phyloP scores from a whole-genome alignment of 1,284 basidiomycete species.

The Anthracocystis setariae region DNA sequence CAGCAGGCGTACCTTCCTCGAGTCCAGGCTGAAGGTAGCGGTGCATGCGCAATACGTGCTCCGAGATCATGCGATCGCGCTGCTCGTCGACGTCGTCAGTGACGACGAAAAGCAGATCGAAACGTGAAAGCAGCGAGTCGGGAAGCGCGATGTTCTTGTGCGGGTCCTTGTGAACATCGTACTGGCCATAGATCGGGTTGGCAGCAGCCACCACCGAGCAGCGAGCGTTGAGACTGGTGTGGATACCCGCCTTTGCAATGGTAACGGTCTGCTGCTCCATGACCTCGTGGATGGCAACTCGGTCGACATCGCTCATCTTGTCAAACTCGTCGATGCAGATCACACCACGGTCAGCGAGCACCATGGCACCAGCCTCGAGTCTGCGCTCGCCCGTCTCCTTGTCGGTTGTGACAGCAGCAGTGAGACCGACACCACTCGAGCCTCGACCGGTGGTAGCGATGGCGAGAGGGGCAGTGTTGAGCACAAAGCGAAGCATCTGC shows the following conservation, averaged over 20 bases:
- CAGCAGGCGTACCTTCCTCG: constrained; percentile 84
- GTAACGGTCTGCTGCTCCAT: constrained; percentile 99
- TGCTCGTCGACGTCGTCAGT: constrained; percentile 97
- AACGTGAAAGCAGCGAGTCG: constrained; percentile 97
- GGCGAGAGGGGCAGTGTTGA: constrained; percentile 94
- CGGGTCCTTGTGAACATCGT: constrained; percentile 99
- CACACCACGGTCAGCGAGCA: constrained; percentile 97
- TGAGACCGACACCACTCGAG: constrained; percentile 96
- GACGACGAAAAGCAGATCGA: constrained; percentile 97
- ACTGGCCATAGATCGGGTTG: constrained; percentile 99
- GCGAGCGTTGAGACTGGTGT: constrained; percentile 95
- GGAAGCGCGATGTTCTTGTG: constrained; percentile 98
- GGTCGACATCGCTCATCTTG: constrained; percentile 99
- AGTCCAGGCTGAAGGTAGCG: constrained; percentile 94
- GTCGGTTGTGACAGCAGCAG: constrained; percentile 98
- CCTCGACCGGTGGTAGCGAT: constrained; percentile 98
- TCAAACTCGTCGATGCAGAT: constrained; percentile 99
- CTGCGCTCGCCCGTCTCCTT: constrained; percentile 93
- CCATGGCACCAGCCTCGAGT: constrained; percentile 98
- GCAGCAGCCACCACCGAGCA: constrained; percentile 98
- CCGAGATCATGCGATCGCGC: constrained; percentile 91
- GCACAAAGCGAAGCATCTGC: constrained; percentile 93
- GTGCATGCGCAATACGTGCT: constrained; percentile 97
- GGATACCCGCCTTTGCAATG: constrained; percentile 98
- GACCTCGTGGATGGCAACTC: constrained; percentile 99